Evolutionary conservation across 2,329 filamentous ascomycete species (phyloP), one percentile per base, ranked within the genome.

Genomic region (Graphilbum ipis-grandicollis): DNA sequence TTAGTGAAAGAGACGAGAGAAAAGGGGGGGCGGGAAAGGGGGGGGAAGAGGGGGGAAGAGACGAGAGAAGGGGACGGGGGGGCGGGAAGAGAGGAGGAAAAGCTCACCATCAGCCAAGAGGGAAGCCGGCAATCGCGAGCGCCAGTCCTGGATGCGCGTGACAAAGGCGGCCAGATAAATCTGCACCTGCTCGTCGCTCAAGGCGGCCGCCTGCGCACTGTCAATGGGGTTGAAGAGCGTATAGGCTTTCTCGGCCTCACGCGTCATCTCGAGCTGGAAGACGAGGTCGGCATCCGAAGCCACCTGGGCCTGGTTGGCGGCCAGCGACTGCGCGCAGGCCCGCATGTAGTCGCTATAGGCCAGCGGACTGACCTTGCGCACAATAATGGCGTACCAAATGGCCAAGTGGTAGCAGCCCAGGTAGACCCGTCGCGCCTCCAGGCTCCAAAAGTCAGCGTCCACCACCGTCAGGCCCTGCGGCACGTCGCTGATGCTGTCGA

Each of bases 401-500:
- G 37, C 28, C 7, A 39, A 32, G 28, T 39, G 37, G 33, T 39
- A 39, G 33, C 37, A 39, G 33, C 37, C 37, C 25, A 39, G 10
- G 14, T 33, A 39, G 6, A 33, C 33, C 8, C 37, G 37, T 13
- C 14, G 33, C 6, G 37, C 37, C 19, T 39, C 37, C 2, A 31
- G 3, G 15, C 33, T 14, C 37, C 37, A 39, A 10, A 39, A 29
- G 5, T 39, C 37, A 5, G 15, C 14, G 19, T 39, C 37, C 14
- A 35, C 17, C 10, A 26, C 33, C 5, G 10, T 17, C 17, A 35
- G 28, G 10, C 21, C 33, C 13, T 26, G 26, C 12, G 37, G 26
- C n/a, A 32, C 17, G 4, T 39, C 37, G 28, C 7, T 39, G 21
- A 3, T 7, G 22, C 21, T 39, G 21, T 39, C 37, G 6, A 39